Evolutionary conservation across 2,329 filamentous ascomycete genomes (phyloP).

Genomic region (Fusarium transvaalense): DNA sequence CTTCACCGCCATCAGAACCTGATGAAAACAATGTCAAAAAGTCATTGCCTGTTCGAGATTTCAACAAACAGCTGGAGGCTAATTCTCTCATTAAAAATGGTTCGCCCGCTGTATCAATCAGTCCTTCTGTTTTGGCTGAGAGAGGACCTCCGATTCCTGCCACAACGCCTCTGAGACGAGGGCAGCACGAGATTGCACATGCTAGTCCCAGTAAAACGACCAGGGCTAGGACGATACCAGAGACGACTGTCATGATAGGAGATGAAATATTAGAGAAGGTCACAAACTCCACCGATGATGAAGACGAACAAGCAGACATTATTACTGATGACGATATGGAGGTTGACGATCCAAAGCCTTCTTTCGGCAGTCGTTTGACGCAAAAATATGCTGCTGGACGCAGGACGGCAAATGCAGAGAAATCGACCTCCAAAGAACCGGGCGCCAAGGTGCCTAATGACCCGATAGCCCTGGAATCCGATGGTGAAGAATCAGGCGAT

Average conservation of each 20-base stretch:
- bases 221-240: slow-evolving; percentile 10
- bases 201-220: slow-evolving; percentile 10
- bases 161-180: slow-evolving; percentile 19
- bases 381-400: slow-evolving; percentile 39
- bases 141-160: slow-evolving; percentile 41
- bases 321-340: slow-evolving; percentile 3
- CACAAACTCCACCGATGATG: slow-evolving; percentile 2
- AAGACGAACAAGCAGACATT: not conserved
- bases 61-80: slow-evolving; percentile 53
- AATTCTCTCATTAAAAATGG: slow-evolving; percentile 1
- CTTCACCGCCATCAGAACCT: slow-evolving; percentile 26
- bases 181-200: slow-evolving; percentile 1
- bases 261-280: slow-evolving; percentile 25
- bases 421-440: slow-evolving; percentile 23
- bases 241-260: slow-evolving; percentile 43
- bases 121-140: not conserved
- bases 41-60: slow-evolving; percentile 51
- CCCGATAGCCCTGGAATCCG: slow-evolving; percentile 4
- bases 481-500: not conserved
- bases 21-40: slow-evolving; percentile 39
- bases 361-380: slow-evolving; percentile 39
- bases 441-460: slow-evolving; percentile 23
- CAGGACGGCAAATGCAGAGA: not conserved
- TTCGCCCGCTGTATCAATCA: not conserved
- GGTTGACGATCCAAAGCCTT: slow-evolving; percentile 20